A percentile compares a stretch with the other conserved stretches of the same genome.
These are phyloP conservation scores for Rheum nobile DNA, from an alignment of 148 eudicot species.

Conservation along the genomic window DNA sequence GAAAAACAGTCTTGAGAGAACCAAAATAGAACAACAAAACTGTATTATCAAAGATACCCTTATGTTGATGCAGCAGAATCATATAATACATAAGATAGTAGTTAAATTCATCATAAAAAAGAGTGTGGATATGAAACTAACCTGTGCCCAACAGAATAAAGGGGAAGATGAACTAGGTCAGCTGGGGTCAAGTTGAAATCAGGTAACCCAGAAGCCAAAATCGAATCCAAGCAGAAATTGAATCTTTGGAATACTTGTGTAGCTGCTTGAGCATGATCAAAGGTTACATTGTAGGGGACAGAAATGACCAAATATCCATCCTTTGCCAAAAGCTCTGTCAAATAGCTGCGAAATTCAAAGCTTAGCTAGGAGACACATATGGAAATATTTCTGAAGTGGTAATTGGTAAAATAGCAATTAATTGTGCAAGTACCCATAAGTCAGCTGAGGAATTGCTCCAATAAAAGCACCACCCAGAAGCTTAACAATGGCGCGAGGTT, in stretches of 20 bases:
- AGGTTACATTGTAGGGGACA: conserved; percentile 93
- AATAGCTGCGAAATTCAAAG: conserved; percentile 41
- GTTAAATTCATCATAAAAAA: neutral
- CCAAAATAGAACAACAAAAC: too few relatives aligned
- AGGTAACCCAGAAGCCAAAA: conserved; percentile 58
- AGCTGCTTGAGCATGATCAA: conserved; percentile 74
- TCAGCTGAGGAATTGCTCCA: conserved; percentile 89
- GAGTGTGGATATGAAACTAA: conserved; percentile 1
- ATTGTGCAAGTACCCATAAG: conserved; percentile 45
- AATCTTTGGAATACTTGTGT: conserved; percentile 64
- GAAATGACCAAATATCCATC: conserved; percentile 77
- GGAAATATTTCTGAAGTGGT: neutral
- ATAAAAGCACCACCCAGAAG: conserved; percentile 91
- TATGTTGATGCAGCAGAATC: too few relatives aligned
- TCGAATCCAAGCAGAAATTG: conserved; percentile 51
- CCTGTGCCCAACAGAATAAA: conserved; percentile 97
- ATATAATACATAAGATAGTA: neutral
- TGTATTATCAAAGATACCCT: too few relatives aligned
- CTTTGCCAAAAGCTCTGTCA: conserved; percentile 59
- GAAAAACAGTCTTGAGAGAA: neutral
- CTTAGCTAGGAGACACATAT: neutral
- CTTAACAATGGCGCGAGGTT: conserved; percentile 60
- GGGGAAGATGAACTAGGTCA: conserved; percentile 62
- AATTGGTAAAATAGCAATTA: neutral
- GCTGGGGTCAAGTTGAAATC: conserved; percentile 34